Evolutionary conservation across 164 flowering plant species (phyloP), one percentile per base, ranked within the genome.

Genomic region (Taxillus chinensis): DNA sequence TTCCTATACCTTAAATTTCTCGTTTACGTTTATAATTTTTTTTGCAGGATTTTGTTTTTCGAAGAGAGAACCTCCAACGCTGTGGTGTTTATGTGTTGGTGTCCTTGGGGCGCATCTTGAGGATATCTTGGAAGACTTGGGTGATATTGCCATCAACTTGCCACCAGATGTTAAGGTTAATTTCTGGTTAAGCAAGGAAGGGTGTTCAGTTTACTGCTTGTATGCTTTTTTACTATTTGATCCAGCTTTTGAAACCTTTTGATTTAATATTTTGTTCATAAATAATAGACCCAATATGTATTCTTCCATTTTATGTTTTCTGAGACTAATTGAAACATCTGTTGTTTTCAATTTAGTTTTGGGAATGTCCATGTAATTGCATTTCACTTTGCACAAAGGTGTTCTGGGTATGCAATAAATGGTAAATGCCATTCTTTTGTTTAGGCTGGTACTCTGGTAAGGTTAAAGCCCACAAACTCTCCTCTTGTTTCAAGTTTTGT

Each of bases 61-160:
- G 58, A 84, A 72, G 71, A 42, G 58, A 53, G 79, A 73, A 51
- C 67, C 75, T 58, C 83, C 83, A 5, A 80, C 78, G 62, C 71
- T 88, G 62, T 70, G 73, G 12, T 78, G 83, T 66, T 79, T 91
- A 70, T 91, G 97, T 61, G 72, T 91, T 55, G 85, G 86, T 62
- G 81, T 91, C 50, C 65, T 91, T 57, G 97, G 97, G 15, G 67
- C 70, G 76, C 86, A 86, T 74, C 76, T 91, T 59, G 92, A 89
- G 75, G 96, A 89, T 65, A 75, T 89, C 13, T 64, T 83, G 59
- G 73, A 46, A 2, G 86, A 85, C 55, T 73, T 89, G 73, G 68
- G 64, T 37, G 85, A 81, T 61, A 79, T 91, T 70, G 76, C 86
- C 39, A 55, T 57, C 45, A 72, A 12, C 66, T 79, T 89, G 66